A percentile compares a stretch with the other conserved stretches of the same genome.
These are phyloP conservation scores for Neophaeococcomyces mojaviensis DNA, from an alignment of 2,329 filamentous ascomycete genomes.

Conservation along the genomic window DNA sequence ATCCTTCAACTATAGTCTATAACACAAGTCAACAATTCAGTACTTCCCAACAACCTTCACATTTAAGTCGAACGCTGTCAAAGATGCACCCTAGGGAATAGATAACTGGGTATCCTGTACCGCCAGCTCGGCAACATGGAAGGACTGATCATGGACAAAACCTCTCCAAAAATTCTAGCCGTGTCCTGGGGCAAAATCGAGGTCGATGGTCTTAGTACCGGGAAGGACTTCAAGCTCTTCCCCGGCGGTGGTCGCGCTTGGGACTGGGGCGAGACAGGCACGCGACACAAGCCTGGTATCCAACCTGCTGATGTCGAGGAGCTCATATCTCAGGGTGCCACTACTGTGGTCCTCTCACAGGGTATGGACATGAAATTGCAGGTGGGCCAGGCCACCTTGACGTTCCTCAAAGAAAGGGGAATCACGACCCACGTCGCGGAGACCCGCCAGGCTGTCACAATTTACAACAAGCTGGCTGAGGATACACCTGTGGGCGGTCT, in stretches of 20 bases:
- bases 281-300: background rate
- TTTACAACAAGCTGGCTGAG: background rate
- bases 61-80: too few relatives aligned
- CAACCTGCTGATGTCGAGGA: background rate
- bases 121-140: too few relatives aligned
- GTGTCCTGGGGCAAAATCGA: background rate
- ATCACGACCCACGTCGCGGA: background rate
- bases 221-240: background rate
- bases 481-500: background rate
- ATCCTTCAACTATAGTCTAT: too few relatives aligned
- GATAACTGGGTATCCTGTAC: too few relatives aligned
- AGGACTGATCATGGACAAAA: too few relatives aligned
- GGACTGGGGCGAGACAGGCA: slow-evolving; percentile 1
- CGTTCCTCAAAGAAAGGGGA: background rate
- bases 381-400: background rate
- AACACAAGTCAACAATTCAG: too few relatives aligned
- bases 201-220: background rate
- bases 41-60: too few relatives aligned
- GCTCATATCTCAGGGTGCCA: background rate
- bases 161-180: background rate
- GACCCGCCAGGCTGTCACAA: background rate
- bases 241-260: background rate
- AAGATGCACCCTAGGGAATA: too few relatives aligned
- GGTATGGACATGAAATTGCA: background rate
- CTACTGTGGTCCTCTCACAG: background rate